These are phyloP conservation scores for Santalum album DNA, from an alignment of 164 flowering plant species.

Conservation along the genomic window DNA sequence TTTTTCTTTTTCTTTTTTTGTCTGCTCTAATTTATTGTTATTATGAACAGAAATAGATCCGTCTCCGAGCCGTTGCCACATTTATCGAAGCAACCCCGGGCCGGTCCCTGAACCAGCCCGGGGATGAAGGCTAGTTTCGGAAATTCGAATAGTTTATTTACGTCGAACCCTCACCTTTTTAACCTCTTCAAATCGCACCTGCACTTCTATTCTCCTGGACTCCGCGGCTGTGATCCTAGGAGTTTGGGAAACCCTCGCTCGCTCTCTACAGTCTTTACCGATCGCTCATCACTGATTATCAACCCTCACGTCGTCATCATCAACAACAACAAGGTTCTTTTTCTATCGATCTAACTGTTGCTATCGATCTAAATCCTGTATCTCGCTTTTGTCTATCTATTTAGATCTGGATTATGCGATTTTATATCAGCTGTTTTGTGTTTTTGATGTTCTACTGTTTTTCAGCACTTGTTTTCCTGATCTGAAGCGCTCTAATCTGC, in stretches of 20 bases:
- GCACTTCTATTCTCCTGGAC: conserved; percentile 5
- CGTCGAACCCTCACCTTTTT: not conserved
- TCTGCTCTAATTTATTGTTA: no score
- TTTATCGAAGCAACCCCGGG: not conserved
- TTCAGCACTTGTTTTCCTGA: not conserved
- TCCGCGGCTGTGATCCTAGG: conserved; percentile 31
- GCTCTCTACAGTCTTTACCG: not conserved
- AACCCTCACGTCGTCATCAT: not conserved
- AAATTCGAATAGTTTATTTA: not conserved
- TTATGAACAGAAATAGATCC: no score
- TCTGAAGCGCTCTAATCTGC: not conserved
- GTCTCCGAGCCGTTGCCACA: not conserved
- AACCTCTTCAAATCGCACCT: not conserved
- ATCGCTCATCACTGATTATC: not conserved
- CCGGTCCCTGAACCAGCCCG: not conserved
- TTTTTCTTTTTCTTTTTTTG: no score
- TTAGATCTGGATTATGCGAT: not conserved
- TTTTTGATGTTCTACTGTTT: not conserved
- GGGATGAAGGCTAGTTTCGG: not conserved
- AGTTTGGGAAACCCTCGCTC: conserved; percentile 21
- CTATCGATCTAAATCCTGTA: no score
- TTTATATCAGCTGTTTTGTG: not conserved
- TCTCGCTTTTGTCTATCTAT: not conserved
- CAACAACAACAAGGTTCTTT: not conserved
- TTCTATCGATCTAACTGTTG: not conserved